Evolutionary conservation across 1,284 basidiomycete genomes (phyloP).

Genomic region (Austroboletus rostrupii): DNA sequence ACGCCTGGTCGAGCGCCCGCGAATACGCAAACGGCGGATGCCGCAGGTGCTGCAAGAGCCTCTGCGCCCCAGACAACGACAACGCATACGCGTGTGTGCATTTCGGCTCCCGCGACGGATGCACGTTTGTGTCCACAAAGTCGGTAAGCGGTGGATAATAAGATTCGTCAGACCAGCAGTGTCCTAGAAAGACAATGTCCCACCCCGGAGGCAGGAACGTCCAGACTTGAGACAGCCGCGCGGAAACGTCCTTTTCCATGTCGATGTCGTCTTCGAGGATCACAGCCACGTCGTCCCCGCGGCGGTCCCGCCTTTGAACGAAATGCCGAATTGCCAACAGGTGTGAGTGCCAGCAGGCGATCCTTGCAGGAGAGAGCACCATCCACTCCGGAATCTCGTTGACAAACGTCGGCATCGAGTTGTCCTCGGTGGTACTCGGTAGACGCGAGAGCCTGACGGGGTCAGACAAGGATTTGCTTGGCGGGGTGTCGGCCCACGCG

Average conservation of each 20-base stretch:
- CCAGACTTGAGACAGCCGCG: constrained; percentile 53
- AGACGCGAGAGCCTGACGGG: constrained; percentile 22
- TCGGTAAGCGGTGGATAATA: constrained; percentile 31
- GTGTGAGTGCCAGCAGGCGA: constrained; percentile 79
- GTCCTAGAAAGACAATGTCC: constrained; percentile 75
- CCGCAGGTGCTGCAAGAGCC: constrained; percentile 50
- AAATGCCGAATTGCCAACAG: constrained; percentile 48
- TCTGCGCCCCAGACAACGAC: constrained; percentile 50
- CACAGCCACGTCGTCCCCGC: constrained; percentile 38
- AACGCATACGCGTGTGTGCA: constrained; percentile 70
- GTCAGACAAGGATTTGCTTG: not conserved
- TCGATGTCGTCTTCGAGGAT: constrained; percentile 80
- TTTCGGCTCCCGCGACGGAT: constrained; percentile 57
- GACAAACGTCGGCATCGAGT: constrained; percentile 37
- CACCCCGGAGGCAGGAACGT: constrained; percentile 54
- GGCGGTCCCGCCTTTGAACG: constrained; percentile 24
- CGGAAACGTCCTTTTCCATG: constrained; percentile 64
- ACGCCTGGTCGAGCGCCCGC: constrained; percentile 71
- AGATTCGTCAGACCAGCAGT: constrained; percentile 71
- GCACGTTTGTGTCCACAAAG: constrained; percentile 29
- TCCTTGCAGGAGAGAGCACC: constrained; percentile 51
- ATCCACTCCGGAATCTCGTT: constrained; percentile 41
- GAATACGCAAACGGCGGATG: constrained; percentile 71
- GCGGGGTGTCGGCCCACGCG: constrained; percentile 24
- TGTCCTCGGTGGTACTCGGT: constrained; percentile 48